Base-by-base conservation (phyloP, 83 land plant genomes). In the Thuja plicata region DNA sequence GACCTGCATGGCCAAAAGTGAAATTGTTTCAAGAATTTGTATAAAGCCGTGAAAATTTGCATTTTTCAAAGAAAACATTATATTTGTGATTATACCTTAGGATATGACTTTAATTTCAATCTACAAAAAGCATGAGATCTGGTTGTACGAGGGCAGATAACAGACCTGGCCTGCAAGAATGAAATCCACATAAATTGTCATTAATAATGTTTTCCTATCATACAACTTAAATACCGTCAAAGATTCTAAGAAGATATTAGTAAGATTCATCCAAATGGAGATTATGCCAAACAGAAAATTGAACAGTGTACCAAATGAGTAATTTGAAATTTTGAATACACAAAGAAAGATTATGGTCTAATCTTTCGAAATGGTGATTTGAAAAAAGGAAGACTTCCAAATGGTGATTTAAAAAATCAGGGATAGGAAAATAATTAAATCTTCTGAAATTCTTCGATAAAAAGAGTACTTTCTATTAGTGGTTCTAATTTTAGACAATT, bases 141-240 rank as follows among this genome's bases (percentile, higher is more conserved):
- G 38, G 87, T 15, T 57, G 17, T 55, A 3, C 74, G 19, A 34
- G 41, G 70, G 77, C 19, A 35, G 38, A 57, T 66, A 86, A 57
- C 46, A 24, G 74, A 43, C 70, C 87, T 86, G 27, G 77, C 80
- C 74, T 60, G 48, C 76, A 70, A 60, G 80, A 32, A 86, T n/a
- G 10, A 34, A 21, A 57, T 19, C 34, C n/a, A 87, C 38, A 57
- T 24, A 60, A 60, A 60, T 60, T 57, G 79, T 40, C 87, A 34
- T 9, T 77, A 37, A 38, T 3, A 38, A 5, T 24, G 45, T 37
- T 57, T 15, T 46, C 45, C 34, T n/a, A 43, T 13, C 52, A 9
- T 45, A 11, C 85, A 27, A 45, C 54, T 83, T 48, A 46, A 83
- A 19, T 40, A 8, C 71, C 17, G 8, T 34, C 5, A 43, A 79